Percentiles rank a stretch among this genome's conserved stretches.
These are phyloP conservation scores for Aegilops longissima DNA, from an alignment of 176 grass and related monocot genomes.

Conservation along the genomic window DNA sequence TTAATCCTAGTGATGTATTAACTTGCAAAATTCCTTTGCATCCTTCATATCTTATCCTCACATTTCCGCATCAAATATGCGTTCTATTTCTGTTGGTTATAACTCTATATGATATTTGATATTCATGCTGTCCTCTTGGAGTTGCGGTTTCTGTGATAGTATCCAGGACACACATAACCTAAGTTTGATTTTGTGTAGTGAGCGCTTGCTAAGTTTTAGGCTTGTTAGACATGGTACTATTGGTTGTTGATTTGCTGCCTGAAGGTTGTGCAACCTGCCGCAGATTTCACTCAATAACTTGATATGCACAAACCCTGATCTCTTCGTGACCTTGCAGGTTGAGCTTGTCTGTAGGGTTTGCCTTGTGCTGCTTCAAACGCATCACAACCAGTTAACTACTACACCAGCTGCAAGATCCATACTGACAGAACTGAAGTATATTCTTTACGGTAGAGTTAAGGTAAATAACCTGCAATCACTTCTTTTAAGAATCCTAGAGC, in stretches of 20 bases:
- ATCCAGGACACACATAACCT: not conserved
- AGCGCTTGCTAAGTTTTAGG: not conserved
- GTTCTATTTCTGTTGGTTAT: not conserved
- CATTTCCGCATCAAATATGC: not conserved
- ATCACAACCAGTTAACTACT: conserved; percentile 85
- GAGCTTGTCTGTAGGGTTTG: conserved; percentile 85
- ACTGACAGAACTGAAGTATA: conserved; percentile 58
- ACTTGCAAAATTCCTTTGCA: not conserved
- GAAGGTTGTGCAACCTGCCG: not conserved
- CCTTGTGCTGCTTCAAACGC: conserved; percentile 82
- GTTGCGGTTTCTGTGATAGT: too few species aligned
- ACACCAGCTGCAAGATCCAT: conserved; percentile 67
- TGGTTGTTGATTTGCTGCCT: not conserved
- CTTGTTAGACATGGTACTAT: not conserved
- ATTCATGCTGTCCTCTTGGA: not conserved
- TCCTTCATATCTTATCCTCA: not conserved
- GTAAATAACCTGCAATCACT: conserved; percentile 32
- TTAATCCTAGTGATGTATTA: not conserved
- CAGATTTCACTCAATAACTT: not conserved
- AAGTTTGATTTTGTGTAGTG: not conserved
- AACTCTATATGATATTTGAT: conserved; percentile 1
- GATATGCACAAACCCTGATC: conserved; percentile 3
- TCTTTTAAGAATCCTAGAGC: not conserved
- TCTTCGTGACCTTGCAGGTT: conserved; percentile 55
- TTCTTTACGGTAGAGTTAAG: conserved; percentile 77